Evolutionary conservation across 768 basidiomycete species (phyloP).

Genomic region (Punctularia strigosozonata): DNA sequence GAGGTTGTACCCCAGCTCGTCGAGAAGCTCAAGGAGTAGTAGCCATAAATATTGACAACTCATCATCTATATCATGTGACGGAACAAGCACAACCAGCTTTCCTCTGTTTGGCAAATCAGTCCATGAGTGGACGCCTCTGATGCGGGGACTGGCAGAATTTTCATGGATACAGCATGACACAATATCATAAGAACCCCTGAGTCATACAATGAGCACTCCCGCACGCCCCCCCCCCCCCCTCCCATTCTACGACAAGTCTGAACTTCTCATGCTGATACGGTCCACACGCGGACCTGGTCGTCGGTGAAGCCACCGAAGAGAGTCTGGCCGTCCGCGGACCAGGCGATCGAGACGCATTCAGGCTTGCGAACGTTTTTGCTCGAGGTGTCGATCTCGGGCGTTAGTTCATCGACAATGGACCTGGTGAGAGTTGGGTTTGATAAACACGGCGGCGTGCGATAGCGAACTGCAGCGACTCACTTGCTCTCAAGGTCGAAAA

Average conservation of each 20-base stretch:
- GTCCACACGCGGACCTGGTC: constrained; percentile 90
- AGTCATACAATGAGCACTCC: too few relatives aligned
- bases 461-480: constrained; percentile 28
- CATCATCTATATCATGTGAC: too few relatives aligned
- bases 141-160: too few relatives aligned
- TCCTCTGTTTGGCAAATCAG: too few relatives aligned
- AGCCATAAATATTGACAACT: too few relatives aligned
- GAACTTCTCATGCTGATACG: constrained; percentile 39
- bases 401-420: constrained; percentile 99
- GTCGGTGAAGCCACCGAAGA: constrained; percentile 96
- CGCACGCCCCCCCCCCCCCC: too few relatives aligned
- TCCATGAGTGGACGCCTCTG: too few relatives aligned
- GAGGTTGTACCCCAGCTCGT: constrained; percentile 85
- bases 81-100: too few relatives aligned
- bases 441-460: constrained; percentile 3
- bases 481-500: constrained; percentile 99
- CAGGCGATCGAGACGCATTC: constrained; percentile 97
- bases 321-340: constrained; percentile 95
- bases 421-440: constrained; percentile 24
- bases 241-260: too few relatives aligned
- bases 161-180: too few relatives aligned
- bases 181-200: too few relatives aligned
- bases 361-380: constrained; percentile 62
- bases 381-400: constrained; percentile 79
- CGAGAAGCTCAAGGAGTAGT: constrained; percentile 64